phyloP scores from a whole-genome alignment of 2,329 filamentous ascomycete genomes.

The Ceratocystis cubensis region DNA sequence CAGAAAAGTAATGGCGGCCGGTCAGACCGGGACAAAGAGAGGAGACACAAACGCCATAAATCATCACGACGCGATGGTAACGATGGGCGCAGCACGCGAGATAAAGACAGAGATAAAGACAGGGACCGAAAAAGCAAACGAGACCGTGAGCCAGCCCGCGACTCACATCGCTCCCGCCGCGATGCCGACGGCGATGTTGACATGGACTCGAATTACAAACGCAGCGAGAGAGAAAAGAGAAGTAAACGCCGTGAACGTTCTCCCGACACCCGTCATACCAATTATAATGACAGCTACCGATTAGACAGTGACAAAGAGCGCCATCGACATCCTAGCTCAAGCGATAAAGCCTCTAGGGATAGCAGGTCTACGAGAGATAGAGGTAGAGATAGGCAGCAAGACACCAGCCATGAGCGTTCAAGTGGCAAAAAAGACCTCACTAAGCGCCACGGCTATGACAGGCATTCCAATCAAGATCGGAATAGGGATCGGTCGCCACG shows the following conservation, averaged over 20 bases:
- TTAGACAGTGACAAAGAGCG: not conserved
- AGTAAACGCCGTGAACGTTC: slow-evolving; percentile 19
- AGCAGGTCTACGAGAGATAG: not conserved
- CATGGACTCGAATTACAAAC: slow-evolving; percentile 26
- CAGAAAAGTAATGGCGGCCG: slow-evolving; percentile 36
- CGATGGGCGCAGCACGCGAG: not conserved
- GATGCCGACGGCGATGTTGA: slow-evolving; percentile 24
- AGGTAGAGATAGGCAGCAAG: not conserved
- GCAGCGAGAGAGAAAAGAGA: slow-evolving; percentile 18
- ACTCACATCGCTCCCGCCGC: slow-evolving; percentile 34
- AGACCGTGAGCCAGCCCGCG: slow-evolving; percentile 29
- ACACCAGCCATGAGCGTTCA: not conserved
- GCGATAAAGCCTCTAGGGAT: not conserved
- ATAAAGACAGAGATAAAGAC: slow-evolving; percentile 23
- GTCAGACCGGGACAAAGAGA: slow-evolving; percentile 8
- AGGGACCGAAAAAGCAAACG: not conserved
- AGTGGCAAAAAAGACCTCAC: slow-evolving; percentile 23
- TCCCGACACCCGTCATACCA: not conserved
- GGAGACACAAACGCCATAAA: slow-evolving; percentile 30
- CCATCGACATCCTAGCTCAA: not conserved
- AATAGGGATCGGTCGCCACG: slow-evolving; percentile 23
- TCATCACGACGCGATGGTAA: slow-evolving; percentile 23
- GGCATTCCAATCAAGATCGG: slow-evolving; percentile 23
- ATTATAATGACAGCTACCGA: not conserved
- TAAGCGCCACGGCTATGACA: slow-evolving; percentile 25